These are phyloP conservation scores for Globisporangium canariense DNA, from an alignment of 352 stramenopile species.

Conservation along the genomic window DNA sequence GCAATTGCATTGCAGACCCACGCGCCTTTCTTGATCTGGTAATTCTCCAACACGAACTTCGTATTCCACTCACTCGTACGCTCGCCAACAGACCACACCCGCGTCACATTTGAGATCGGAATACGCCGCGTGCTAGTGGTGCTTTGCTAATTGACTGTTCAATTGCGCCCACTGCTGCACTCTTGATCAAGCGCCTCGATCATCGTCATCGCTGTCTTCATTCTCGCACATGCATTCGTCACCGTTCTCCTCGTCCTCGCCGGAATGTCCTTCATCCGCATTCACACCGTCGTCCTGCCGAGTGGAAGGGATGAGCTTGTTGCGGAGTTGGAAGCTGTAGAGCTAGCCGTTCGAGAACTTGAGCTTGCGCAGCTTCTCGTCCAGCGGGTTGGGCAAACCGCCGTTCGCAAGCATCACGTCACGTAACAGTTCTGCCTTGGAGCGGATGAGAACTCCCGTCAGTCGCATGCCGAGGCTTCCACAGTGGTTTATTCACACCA, in stretches of 20 bases:
- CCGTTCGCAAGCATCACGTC: slow-evolving; percentile 1
- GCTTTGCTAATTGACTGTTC: neutral
- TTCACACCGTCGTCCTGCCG: too few species aligned
- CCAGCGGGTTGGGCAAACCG: neutral
- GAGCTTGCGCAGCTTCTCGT: slow-evolving; percentile 4
- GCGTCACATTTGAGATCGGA: too few species aligned
- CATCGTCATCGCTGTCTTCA: neutral
- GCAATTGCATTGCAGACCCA: too few species aligned
- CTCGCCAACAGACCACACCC: too few species aligned
- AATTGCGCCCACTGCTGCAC: neutral
- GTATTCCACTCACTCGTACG: too few species aligned
- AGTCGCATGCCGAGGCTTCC: neutral
- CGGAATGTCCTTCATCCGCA: neutral
- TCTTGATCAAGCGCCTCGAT: neutral
- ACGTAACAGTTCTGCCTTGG: neutral
- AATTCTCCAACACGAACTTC: too few species aligned
- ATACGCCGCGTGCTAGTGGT: too few species aligned
- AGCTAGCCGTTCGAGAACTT: slow-evolving; percentile 6
- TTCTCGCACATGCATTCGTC: neutral
- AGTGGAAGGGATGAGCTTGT: neutral
- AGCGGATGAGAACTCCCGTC: neutral
- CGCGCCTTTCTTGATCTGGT: too few species aligned
- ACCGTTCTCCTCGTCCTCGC: neutral
- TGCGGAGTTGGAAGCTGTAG: slow-evolving; percentile 3
- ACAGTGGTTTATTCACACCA: neutral